Conservation (phyloP, 2,329 filamentous ascomycete species). For the Beauveria sp. region DNA sequence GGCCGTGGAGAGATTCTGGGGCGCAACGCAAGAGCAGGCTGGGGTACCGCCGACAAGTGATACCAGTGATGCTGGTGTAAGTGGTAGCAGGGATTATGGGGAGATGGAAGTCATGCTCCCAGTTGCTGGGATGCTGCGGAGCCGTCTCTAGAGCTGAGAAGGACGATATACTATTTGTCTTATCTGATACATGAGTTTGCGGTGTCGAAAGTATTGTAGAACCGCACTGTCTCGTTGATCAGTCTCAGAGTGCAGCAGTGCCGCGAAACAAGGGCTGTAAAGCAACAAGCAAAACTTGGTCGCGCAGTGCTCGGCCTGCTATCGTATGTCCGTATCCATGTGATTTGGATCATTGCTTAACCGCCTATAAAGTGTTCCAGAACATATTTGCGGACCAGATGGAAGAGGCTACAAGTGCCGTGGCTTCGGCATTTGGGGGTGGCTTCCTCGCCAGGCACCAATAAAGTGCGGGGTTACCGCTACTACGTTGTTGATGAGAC, state of each 20-base stretch:
- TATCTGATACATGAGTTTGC: no score
- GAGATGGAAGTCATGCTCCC: not conserved
- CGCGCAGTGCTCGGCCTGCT: no score
- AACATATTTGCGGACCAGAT: not conserved
- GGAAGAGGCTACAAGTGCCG: not conserved
- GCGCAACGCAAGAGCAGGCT: not conserved
- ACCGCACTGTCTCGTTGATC: no score
- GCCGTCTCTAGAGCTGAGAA: not conserved
- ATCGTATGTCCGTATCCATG: no score
- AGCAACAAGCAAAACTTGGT: no score
- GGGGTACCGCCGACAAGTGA: not conserved
- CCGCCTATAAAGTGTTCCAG: not conserved
- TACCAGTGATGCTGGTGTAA: not conserved
- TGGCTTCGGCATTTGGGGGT: not conserved
- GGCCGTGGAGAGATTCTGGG: constrained; percentile 2
- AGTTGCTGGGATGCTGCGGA: not conserved
- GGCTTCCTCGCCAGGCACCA: not conserved
- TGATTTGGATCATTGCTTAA: no score
- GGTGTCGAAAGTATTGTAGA: no score
- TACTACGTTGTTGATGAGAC: not conserved
- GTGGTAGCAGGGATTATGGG: not conserved
- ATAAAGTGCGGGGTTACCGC: not conserved
- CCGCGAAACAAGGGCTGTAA: no score
- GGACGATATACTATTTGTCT: not conserved
- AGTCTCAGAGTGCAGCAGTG: no score